Percentiles rank a stretch among this genome's conserved stretches.
Evolutionary conservation across 2,329 filamentous ascomycete genomes (phyloP).

Genomic region (Cercospora canescens): DNA sequence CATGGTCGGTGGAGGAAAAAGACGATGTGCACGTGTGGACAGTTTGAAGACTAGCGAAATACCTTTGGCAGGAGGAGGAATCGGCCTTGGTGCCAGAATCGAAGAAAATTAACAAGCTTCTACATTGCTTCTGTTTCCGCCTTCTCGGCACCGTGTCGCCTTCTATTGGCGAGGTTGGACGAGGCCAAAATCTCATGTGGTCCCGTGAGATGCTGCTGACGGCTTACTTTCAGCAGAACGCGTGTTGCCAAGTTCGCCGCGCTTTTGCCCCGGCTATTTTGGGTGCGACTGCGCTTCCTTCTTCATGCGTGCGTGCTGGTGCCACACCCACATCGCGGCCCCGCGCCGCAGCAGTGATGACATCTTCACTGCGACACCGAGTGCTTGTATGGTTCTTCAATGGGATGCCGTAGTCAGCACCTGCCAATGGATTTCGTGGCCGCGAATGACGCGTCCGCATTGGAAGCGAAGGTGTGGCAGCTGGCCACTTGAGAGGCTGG

Average conservation of each 20-base stretch:
- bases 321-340: not conserved
- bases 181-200: not conserved
- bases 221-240: not conserved
- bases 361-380: not conserved
- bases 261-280: not conserved
- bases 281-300: not conserved
- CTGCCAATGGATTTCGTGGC: not conserved
- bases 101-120: constrained; percentile 3
- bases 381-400: not conserved
- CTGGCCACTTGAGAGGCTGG: not conserved
- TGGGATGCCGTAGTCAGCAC: not conserved
- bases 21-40: not conserved
- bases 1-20: not conserved
- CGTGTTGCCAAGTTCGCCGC: not conserved
- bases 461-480: not conserved
- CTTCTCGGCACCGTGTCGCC: no score
- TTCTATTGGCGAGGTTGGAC: not conserved
- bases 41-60: not conserved
- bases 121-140: not conserved
- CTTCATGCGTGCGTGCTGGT: no score
- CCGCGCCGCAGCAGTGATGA: not conserved
- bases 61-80: not conserved
- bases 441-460: not conserved
- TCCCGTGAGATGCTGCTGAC: not conserved
- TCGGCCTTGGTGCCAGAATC: not conserved